Base-by-base conservation (phyloP, 176 grass and related monocot genomes). In the Carex kokanica region DNA sequence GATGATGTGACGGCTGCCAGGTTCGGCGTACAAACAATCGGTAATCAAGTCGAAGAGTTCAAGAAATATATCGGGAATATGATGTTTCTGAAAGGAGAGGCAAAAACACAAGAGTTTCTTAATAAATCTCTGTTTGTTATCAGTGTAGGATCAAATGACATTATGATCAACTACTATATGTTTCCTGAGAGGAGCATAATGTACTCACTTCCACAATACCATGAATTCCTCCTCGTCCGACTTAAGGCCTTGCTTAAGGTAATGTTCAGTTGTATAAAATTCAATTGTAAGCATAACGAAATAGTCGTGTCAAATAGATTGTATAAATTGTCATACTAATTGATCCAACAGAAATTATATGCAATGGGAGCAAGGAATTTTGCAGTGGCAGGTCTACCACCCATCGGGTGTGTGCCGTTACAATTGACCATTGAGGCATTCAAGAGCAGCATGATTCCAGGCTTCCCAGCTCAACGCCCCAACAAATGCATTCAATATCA, bases 131-230 rank as follows among this genome's bases (percentile, higher is more conserved):
- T 89, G 3, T 87, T 87, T 64, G 64, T 95, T 15, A 36, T 93
- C 49, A 86, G 90, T 2, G 31, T 83, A 7, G 93, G 93, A 64
- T 85, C 93, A 40, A 93, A 95, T 60, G 86, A 95, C 79, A 77
- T 90, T 24, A 82, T 82, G 43, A 60, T 91, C 81, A 91, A 83
- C 71, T 95, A 89, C 78, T 88, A 73, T 78, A 0, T 73, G 2
- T 17, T 90, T 65, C 88, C 85, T 0, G 8, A 65, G 34, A 87
- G 85, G 18, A 56, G 73, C 13, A 1, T 0, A 2, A 60, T 4
- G 45, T 95, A 45, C 69, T 81, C 55, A 45, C 18, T 92, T 64
- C 79, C 82, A 15, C 27, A 36, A 40, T 93, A 93, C 88, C 83
- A 81, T 6, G 32, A 38, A 24, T 87, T 83, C 81, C 90, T 94